A percentile compares a stretch with the other conserved stretches of the same genome.
phyloP scores from a whole-genome alignment of 768 basidiomycete species.

The Filobasidium floriforme region DNA sequence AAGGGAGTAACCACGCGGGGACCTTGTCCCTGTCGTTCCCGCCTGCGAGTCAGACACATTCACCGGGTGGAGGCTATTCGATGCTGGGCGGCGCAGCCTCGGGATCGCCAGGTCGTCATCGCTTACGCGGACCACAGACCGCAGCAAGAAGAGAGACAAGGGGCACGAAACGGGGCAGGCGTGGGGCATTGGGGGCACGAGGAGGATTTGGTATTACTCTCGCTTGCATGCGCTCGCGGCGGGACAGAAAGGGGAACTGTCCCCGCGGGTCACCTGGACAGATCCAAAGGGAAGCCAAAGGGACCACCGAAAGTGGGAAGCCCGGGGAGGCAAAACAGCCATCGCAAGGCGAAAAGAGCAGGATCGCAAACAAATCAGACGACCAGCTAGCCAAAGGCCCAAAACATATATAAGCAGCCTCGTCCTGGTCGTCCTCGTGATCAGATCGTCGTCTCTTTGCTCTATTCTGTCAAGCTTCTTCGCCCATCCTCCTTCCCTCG shows the following conservation, averaged over 20 bases:
- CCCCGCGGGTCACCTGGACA: constrained; percentile 5
- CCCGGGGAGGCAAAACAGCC: too few species aligned
- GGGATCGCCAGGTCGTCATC: too few species aligned
- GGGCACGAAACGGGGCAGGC: background rate
- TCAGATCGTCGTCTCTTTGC: too few species aligned
- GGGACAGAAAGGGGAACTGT: background rate
- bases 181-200: background rate
- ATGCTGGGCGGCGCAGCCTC: too few species aligned
- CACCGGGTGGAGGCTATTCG: background rate
- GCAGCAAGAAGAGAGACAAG: background rate
- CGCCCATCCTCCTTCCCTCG: too few species aligned
- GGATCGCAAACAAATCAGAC: background rate
- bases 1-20: too few species aligned
- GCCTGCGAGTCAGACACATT: background rate
- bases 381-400: background rate
- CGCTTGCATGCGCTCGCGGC: background rate
- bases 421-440: too few species aligned
- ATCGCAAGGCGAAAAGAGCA: too few species aligned
- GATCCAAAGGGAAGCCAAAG: too few species aligned
- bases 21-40: too few species aligned
- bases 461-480: too few species aligned
- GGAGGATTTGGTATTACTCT: background rate
- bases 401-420: background rate
- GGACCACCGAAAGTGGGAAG: too few species aligned
- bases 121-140: background rate